These are phyloP conservation scores for Penicillium canariense DNA, from an alignment of 495 filamentous ascomycete genomes.

Conservation along the genomic window DNA sequence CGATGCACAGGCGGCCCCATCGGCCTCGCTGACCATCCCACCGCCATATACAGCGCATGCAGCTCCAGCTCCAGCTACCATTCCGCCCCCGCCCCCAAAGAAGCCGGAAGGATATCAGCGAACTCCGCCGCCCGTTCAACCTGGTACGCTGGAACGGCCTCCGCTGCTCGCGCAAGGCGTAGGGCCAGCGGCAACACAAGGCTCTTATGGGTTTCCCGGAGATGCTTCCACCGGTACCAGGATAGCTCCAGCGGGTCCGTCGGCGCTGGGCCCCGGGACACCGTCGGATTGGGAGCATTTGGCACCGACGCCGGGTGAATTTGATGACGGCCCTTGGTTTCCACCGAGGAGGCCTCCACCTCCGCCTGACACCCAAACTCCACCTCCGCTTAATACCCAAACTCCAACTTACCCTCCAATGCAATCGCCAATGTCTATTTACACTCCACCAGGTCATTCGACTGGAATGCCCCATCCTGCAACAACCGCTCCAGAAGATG, in stretches of 20 bases:
- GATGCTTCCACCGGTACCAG: constrained; percentile 13
- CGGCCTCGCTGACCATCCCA: constrained; percentile 16
- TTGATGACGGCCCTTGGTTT: constrained; percentile 35
- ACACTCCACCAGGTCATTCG: constrained; percentile 13
- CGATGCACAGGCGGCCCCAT: constrained; percentile 23
- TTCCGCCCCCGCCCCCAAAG: constrained; percentile 44
- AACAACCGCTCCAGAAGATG: not conserved
- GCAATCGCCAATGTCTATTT: constrained; percentile 8
- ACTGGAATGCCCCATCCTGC: constrained; percentile 8
- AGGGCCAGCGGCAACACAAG: constrained; percentile 18
- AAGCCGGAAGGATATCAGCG: constrained; percentile 35
- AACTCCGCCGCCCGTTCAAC: constrained; percentile 20
- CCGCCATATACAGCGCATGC: constrained; percentile 25
- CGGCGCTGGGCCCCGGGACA: constrained; percentile 51
- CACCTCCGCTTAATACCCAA: not conserved
- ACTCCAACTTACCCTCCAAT: not conserved
- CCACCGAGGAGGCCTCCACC: constrained; percentile 18
- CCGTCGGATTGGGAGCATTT: constrained; percentile 64
- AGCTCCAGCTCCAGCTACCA: constrained; percentile 22
- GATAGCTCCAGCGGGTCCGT: constrained; percentile 26
- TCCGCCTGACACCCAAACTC: not conserved
- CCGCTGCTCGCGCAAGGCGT: constrained; percentile 19
- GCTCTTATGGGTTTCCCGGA: constrained; percentile 18
- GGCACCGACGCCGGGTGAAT: constrained; percentile 30
- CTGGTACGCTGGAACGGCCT: constrained; percentile 11